Base-by-base conservation (phyloP, 2,329 filamentous ascomycete species). In the Aquanectria penicillioides region DNA sequence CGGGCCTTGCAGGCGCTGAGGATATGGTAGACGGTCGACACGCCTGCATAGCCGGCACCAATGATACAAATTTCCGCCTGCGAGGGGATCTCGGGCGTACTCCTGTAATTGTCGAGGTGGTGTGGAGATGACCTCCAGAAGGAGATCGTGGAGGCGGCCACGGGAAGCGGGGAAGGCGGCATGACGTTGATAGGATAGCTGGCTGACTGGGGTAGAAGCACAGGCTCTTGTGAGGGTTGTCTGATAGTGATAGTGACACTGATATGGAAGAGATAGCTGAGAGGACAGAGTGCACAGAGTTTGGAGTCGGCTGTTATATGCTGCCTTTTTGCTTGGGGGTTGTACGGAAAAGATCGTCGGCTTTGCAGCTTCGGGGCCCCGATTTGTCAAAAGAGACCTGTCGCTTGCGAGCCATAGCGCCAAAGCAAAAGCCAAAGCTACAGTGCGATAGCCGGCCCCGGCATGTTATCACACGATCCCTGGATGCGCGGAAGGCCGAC, bases 31-130 rank as follows among this genome's bases (percentile, higher is more conserved):
- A 77, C 77, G 5, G 78, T 74, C 1, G 76, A 74, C 1, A 77
- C 75, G 3, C 82, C 81, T 5, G 81, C 73, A 51, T 77, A 81
- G 0, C 82, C 82, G 12, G 78, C 76, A 1, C 81, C 82, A 8
- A 83, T 74, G 31, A 84, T 77, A 13, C 78, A 73, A 47, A 84
- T 75, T 40, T 83, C 80, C 25, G 72, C 74, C 25, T 76, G 57
- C 0, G 63, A 38, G 0, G 80, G 81, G 1, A 83, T 20, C 12
- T 58, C 55, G 25, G 55, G 31, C n/a, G 47, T 46, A 31, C 38
- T 46, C 40, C 55, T 43, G 47, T 40, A 51, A 41, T 53, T 26
- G 33, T 58, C 55, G 9, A 58, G 31, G 18, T 34, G 37, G 48
- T 52, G 48, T 38, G 47, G 55, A 23, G 38, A 22, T 18, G 40